phyloP scores from a whole-genome alignment of 2,329 filamentous ascomycete species.

The Ceratocystis diversiconidia region DNA sequence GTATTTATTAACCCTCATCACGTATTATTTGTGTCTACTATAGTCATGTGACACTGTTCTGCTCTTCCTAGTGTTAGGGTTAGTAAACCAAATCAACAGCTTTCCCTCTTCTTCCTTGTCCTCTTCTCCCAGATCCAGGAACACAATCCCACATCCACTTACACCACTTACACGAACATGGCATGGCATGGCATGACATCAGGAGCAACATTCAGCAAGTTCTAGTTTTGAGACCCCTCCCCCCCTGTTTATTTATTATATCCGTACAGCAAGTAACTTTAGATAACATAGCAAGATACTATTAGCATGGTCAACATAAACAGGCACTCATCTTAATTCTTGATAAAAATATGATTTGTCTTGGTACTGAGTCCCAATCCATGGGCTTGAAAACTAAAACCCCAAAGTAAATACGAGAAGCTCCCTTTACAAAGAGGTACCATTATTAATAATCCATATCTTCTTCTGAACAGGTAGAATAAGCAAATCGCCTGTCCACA shows the following conservation, averaged over 20 bases:
- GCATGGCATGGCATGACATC: not conserved
- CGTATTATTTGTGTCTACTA: too few species aligned
- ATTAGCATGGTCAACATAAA: not conserved
- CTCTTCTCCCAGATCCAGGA: not conserved
- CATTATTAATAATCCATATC: conserved; percentile 1
- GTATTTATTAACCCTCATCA: too few species aligned
- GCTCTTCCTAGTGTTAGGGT: too few species aligned
- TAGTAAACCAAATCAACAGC: too few species aligned
- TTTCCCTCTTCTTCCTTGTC: not conserved
- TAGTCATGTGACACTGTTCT: too few species aligned
- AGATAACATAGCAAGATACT: too few species aligned
- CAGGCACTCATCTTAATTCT: not conserved
- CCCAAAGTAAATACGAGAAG: not conserved
- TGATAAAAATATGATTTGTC: not conserved
- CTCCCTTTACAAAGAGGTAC: not conserved
- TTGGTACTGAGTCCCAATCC: conserved; percentile 16
- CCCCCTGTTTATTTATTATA: too few species aligned
- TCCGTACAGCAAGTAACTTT: too few species aligned
- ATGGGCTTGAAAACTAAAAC: not conserved
- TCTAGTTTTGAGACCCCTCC: too few species aligned
- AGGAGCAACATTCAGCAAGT: too few species aligned
- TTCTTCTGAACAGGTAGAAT: too few species aligned
- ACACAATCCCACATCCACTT: not conserved
- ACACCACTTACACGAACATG: not conserved
- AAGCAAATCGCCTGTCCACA: not conserved